Evolutionary conservation across 768 basidiomycete species (phyloP).

Genomic region (Boletus eberwhitei): DNA sequence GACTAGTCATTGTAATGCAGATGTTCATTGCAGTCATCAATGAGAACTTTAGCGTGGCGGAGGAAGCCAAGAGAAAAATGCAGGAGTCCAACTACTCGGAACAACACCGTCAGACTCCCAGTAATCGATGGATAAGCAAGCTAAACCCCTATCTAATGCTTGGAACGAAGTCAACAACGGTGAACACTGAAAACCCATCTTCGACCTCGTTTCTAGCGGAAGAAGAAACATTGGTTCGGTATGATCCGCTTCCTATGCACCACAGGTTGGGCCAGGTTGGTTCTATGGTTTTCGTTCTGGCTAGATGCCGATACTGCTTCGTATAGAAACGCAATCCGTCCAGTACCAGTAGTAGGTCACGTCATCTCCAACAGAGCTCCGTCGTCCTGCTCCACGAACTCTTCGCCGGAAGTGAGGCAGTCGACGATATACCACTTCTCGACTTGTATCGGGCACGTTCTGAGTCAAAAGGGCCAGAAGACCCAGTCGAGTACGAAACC

Average conservation of each 20-base stretch:
- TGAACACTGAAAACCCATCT: conserved; percentile 68
- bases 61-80: conserved; percentile 80
- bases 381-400: conserved; percentile 60
- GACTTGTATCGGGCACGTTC: conserved; percentile 43
- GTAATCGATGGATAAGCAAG: conserved; percentile 58
- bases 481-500: conserved; percentile 53
- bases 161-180: conserved; percentile 65
- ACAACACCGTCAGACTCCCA: conserved; percentile 50
- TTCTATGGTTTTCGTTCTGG: not conserved
- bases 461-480: conserved; percentile 28
- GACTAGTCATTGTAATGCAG: conserved; percentile 81
- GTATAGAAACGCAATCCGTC: conserved; percentile 16
- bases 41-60: conserved; percentile 91
- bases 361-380: conserved; percentile 56
- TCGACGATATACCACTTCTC: conserved; percentile 57
- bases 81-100: conserved; percentile 73
- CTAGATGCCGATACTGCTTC: conserved; percentile 14
- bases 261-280: conserved; percentile 31
- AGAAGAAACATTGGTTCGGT: conserved; percentile 70
- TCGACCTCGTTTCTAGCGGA: conserved; percentile 75
- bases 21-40: conserved; percentile 98
- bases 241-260: conserved; percentile 42
- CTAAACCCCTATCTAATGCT: conserved; percentile 90
- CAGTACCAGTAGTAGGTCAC: conserved; percentile 32
- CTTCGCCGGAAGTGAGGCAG: conserved; percentile 54